Percentiles rank a stretch among this genome's conserved stretches.
phyloP scores from a whole-genome alignment of 2,329 filamentous ascomycete species.

The Clathrospora elynae region DNA sequence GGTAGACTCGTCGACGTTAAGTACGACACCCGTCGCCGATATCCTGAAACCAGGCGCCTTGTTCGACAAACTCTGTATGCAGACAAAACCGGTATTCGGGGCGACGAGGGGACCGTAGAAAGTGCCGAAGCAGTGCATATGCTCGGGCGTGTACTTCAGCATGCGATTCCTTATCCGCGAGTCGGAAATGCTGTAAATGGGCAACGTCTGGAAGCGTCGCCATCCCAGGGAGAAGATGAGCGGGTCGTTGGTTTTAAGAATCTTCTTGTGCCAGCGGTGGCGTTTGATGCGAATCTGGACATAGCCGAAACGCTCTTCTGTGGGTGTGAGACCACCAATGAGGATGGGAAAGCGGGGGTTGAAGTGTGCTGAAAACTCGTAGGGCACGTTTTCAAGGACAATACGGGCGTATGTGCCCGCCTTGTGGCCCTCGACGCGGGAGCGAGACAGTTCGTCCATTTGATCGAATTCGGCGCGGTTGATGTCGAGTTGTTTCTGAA shows the following conservation, averaged over 20 bases:
- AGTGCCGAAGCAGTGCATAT: slow-evolving; percentile 98
- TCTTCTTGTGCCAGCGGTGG: slow-evolving; percentile 99
- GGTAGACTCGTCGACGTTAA: slow-evolving; percentile 91
- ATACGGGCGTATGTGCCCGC: slow-evolving; percentile 94
- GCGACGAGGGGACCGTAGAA: slow-evolving; percentile 95
- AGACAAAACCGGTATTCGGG: slow-evolving; percentile 94
- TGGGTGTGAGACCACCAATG: slow-evolving; percentile 87
- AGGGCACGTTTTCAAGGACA: slow-evolving; percentile 84
- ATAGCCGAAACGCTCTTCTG: slow-evolving; percentile 93
- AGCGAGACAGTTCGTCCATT: slow-evolving; percentile 81
- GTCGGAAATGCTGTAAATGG: slow-evolving; percentile 93
- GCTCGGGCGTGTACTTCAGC: slow-evolving; percentile 98
- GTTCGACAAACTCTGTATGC: slow-evolving; percentile 85
- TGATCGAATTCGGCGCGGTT: slow-evolving; percentile 91
- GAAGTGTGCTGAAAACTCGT: slow-evolving; percentile 86
- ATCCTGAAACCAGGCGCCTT: slow-evolving; percentile 90
- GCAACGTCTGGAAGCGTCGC: slow-evolving; percentile 90
- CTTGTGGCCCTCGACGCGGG: slow-evolving; percentile 84
- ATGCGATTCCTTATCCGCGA: slow-evolving; percentile 92
- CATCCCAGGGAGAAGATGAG: slow-evolving; percentile 96
- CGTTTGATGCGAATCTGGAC: slow-evolving; percentile 96
- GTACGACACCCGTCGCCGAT: slow-evolving; percentile 88
- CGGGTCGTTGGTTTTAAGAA: slow-evolving; percentile 96
- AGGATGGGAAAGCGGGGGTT: slow-evolving; percentile 81
- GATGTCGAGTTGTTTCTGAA: slow-evolving; percentile 96